phyloP scores from a whole-genome alignment of 2,329 filamentous ascomycete species.

The Neofusicoccum laricinum region DNA sequence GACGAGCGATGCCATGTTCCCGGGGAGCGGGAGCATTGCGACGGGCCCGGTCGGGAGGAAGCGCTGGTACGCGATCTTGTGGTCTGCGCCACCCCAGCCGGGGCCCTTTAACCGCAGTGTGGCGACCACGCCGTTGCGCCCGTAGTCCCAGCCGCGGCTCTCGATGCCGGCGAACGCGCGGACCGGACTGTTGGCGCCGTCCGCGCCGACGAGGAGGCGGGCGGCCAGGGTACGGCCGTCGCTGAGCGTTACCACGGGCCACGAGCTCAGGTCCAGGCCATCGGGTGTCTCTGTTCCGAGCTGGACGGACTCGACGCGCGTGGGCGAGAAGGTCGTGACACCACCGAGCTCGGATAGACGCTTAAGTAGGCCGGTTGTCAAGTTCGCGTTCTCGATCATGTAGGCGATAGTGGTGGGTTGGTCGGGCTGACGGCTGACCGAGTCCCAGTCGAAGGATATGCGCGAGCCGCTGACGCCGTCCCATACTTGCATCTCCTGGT shows the following conservation, averaged over 20 bases:
- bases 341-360: constrained; percentile 66
- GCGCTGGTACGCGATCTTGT: constrained; percentile 85
- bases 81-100: constrained; percentile 37
- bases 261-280: constrained; percentile 71
- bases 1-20: constrained; percentile 78
- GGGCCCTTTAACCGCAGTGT: constrained; percentile 68
- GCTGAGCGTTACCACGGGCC: constrained; percentile 78
- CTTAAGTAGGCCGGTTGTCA: constrained; percentile 73
- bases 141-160: constrained; percentile 90
- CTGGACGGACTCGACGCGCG: constrained; percentile 75
- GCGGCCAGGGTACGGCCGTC: constrained; percentile 69
- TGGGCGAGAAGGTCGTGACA: constrained; percentile 70
- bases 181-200: constrained; percentile 93
- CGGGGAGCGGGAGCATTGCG: constrained; percentile 85
- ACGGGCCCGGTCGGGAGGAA: constrained; percentile 92
- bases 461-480: constrained; percentile 84
- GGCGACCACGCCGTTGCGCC: constrained; percentile 84
- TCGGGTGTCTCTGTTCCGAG: constrained; percentile 66
- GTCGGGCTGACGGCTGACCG: constrained; percentile 43
- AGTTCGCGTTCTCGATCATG: constrained; percentile 93
- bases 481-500: constrained; percentile 98
- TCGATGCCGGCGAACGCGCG: constrained; percentile 83
- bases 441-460: constrained; percentile 81
- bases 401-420: constrained; percentile 71
- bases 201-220: constrained; percentile 84